A percentile compares a stretch with the other conserved stretches of the same genome.
Conservation (phyloP, 306 rosid genomes). For the Cicer cuneatum region DNA sequence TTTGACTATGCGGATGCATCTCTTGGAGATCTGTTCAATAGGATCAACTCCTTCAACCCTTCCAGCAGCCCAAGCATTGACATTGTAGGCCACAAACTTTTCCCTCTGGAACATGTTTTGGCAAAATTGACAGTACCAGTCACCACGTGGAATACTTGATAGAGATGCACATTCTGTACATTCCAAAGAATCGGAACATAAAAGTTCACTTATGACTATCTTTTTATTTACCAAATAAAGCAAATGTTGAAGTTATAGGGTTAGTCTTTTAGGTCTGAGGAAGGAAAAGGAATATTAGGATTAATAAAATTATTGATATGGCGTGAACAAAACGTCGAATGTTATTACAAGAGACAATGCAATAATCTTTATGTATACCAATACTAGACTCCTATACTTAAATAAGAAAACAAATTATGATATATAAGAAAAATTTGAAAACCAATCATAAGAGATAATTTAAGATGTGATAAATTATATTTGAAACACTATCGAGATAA, state of each 20-base stretch:
- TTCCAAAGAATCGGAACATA: slow-evolving; percentile 45
- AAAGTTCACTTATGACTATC: slow-evolving; percentile 33
- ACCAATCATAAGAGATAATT: not conserved
- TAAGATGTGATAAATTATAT: not conserved
- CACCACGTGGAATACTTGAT: slow-evolving; percentile 79
- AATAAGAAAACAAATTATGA: slow-evolving; percentile 6
- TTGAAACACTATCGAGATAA: not conserved
- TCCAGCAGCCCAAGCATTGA: slow-evolving; percentile 93
- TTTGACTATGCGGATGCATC: slow-evolving; percentile 93
- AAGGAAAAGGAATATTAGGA: slow-evolving; percentile 1
- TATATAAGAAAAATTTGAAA: slow-evolving; percentile 8
- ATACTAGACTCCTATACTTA: not conserved
- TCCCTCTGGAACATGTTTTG: slow-evolving; percentile 86
- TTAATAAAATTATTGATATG: slow-evolving; percentile 5
- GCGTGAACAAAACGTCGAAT: not conserved
- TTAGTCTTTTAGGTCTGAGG: not conserved
- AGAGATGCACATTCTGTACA: slow-evolving; percentile 90
- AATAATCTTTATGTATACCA: not conserved
- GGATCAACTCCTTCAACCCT: slow-evolving; percentile 92
- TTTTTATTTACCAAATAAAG: slow-evolving; percentile 31
- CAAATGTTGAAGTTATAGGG: slow-evolving; percentile 15
- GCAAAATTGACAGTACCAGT: slow-evolving; percentile 95
- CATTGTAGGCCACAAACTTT: slow-evolving; percentile 76
- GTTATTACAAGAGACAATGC: not conserved
- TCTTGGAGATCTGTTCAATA: slow-evolving; percentile 75